Evolutionary conservation across 139 green algal genomes (phyloP), one percentile per base, ranked within the genome.

Genomic region (Edaphochlamys debaryana): DNA sequence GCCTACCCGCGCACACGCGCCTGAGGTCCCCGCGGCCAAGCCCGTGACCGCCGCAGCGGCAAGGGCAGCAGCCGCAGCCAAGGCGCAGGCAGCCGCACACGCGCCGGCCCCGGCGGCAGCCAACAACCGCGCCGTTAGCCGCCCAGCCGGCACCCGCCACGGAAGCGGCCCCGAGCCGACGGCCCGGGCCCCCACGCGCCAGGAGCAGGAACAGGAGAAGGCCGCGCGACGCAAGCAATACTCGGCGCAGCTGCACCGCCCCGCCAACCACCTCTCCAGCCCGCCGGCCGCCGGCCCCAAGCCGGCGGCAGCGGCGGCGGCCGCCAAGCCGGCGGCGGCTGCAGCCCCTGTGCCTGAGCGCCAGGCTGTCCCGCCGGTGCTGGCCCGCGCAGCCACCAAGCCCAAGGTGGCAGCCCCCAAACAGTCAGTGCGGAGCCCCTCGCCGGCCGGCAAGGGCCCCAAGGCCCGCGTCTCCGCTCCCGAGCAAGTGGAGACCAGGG

Each of bases 191-290:
- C 34, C 32, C 17, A 25, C 52, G 36, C 32, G 52, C 19, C 50
- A 37, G n/a, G 54, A 67, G n/a, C 22, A 52, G 9, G 72, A 67
- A 32, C 52, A 54, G 52, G 52, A 67, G 50, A 34, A 36, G 9
- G 72, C 72, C 48, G n/a, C 64, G 34, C 72, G 72, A 23, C 72
- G 72, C 72, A 79, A 56, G 72, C 52, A 79, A 36, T 79, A 79
- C 27, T 52, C 63, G 22, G 72, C 72, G 32, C 36, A 48, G 34
- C 37, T 79, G 36, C 42, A 23, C 6, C 52, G 72, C 70, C 45
- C 23, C 9, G 17, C 58, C 3, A 9, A 50, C 50, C 20, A 22
- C 50, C 20, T 2, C 50, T 9, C 20, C 6, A 4, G 50, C 50
- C 25, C 56, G 20, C 19, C 56, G 17, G 56, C 56, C 23, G 56